These are phyloP conservation scores for Coccomyxa subellipsoidea DNA, from an alignment of 163 green algal genomes.

Conservation along the genomic window DNA sequence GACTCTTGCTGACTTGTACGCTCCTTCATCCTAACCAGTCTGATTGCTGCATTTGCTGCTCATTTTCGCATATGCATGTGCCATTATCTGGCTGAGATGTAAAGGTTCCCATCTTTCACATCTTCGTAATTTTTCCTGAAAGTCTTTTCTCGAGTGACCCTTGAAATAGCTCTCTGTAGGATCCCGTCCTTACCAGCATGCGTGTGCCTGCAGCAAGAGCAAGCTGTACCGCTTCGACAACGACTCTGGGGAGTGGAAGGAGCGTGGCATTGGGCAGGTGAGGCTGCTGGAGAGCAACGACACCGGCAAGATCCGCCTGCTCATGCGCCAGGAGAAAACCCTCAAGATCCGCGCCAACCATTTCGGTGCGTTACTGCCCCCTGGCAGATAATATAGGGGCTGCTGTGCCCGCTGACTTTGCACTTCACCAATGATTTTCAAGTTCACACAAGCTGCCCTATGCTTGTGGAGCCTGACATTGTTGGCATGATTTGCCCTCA, in stretches of 20 bases:
- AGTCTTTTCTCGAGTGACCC: background rate
- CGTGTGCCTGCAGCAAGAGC: slow-evolving; percentile 79
- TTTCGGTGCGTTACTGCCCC: slow-evolving; percentile 75
- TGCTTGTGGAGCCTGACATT: no score
- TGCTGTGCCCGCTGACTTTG: no score
- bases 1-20: slow-evolving; percentile 85
- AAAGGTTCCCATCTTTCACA: background rate
- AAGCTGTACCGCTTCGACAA: slow-evolving; percentile 99
- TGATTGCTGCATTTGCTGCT: background rate
- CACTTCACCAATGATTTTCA: no score
- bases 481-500: no score
- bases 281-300: slow-evolving; percentile 94
- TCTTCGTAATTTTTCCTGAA: background rate
- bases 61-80: background rate
- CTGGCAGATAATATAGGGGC: no score
- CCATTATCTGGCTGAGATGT: background rate
- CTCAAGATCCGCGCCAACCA: slow-evolving; percentile 99
- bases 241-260: slow-evolving; percentile 93
- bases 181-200: background rate
- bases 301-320: slow-evolving; percentile 85
- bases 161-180: background rate
- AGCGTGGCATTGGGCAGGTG: slow-evolving; percentile 88
- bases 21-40: no score
- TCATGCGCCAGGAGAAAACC: slow-evolving; percentile 97
- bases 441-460: no score